Base-by-base conservation (phyloP, 495 filamentous ascomycete species). In the Penicillium dipodomyicola region DNA sequence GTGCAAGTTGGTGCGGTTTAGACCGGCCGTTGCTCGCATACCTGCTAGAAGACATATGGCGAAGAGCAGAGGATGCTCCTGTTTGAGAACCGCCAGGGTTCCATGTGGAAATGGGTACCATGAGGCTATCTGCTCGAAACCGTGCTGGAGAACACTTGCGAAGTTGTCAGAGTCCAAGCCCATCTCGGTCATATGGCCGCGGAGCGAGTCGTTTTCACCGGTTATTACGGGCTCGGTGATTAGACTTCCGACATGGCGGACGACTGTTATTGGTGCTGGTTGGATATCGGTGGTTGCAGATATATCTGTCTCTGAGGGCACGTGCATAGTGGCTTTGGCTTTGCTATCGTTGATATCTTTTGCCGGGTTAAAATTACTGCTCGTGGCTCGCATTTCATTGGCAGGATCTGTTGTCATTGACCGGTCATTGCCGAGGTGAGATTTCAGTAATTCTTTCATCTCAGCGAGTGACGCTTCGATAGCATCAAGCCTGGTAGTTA, bases 81-180 rank as follows among this genome's bases (percentile, higher is more conserved):
- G 42, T 25, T 54, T 54, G 22, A 54, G 52, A 19, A 47, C 52
- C 20, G 22, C 39, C 42, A 47, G 42, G 4, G 52, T 54, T 10
- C 47, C 52, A 11, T 54, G 32, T 7, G 52, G 52, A 17, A 54
- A 47, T 14, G 52, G 52, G 9, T 54, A 54, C 52, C 52, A 54
- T 20, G 52, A 54, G 6, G 52, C 9, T 46, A 54, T 54, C n/a
- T 54, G 52, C 10, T 54, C 52, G 9, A 47, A 54, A 1, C 52
- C 52, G 17, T 54, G 52, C 42, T 47, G 52, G 7, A 54, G 47
- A 8, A 54, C 52, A 7, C 17, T 35, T 14, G 52, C 19, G 42
- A 54, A 54, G 22, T 11, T 54, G 1, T 54, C 42, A 1, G 52
- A 54, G 43, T 54, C 52, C 32, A 54, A 15, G 15, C 52, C 52